Base-by-base conservation (phyloP, 2,329 filamentous ascomycete species). In the Chaetomiaceae sp. region DNA sequence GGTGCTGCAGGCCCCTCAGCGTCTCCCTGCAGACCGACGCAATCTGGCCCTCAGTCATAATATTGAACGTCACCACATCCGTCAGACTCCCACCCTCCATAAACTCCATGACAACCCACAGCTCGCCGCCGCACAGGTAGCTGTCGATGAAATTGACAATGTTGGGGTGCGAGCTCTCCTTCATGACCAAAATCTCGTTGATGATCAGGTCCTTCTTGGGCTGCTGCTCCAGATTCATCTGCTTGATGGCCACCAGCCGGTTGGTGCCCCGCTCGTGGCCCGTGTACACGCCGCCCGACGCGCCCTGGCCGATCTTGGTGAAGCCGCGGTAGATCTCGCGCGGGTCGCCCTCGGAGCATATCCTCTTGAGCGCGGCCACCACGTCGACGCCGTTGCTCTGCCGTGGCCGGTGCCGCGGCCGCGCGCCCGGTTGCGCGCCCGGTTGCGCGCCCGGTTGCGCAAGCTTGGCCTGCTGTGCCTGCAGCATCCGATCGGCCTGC, bases 71-170 rank as follows among this genome's bases (percentile, higher is more conserved):
- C 53, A 99, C 94, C 50, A 99, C 94, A 71, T 99, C 94, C 11
- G 94, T 99, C 68, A 99, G 76, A 71, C 91, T 96, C 59, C 94
- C 94, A 55, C 94, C 94, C 71, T 99, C 92, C 94, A 99, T 99
- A 66, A 92, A 99, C 73, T 99, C 94, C 94, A 99, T 99, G 31
- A 97, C 90, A 1, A 99, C 94, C 94, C 94, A 99, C 27, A 99
- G 76, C 70, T 97, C 94, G 39, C 92, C 89, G 12, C 83, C 82
- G 54, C 91, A 87, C 11, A 99, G 78, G 70, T 91, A 97, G 69
- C 91, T 96, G 75, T 97, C 94, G 74, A 97, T 92, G 71, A 97
- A 99, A 71, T 99, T 99, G 72, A 99, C 94, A 72, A 99, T 95
- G 69, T 97, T 97, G 65, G 91, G 92, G 69, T 99, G 94, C 54